These are phyloP conservation scores for Cyclotella sp. DNA, from an alignment of 108 stramenopile genomes.

Conservation along the genomic window DNA sequence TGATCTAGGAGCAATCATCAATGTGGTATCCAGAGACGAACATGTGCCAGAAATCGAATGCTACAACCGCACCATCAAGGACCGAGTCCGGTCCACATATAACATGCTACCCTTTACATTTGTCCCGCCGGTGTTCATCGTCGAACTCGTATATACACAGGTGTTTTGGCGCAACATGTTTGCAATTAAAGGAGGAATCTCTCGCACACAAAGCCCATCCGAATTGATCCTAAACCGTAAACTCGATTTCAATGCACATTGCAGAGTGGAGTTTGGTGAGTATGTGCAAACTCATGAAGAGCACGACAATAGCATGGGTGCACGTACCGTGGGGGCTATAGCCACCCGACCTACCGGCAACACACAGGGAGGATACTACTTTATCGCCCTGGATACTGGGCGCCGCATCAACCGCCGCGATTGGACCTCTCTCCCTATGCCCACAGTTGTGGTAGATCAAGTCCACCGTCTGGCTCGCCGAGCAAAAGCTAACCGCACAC, in stretches of 20 bases:
- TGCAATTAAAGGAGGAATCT: slow-evolving; percentile 17
- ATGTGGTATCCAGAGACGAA: too few relatives aligned
- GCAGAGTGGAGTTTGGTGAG: slow-evolving; percentile 41
- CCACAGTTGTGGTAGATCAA: background rate
- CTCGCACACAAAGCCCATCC: slow-evolving; percentile 25
- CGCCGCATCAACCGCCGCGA: background rate
- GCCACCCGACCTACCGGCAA: background rate
- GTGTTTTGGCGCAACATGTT: slow-evolving; percentile 44
- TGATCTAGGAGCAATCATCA: too few relatives aligned
- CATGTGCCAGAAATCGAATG: too few relatives aligned
- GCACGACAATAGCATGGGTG: background rate
- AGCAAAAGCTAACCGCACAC: background rate
- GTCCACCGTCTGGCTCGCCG: background rate
- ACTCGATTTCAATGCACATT: slow-evolving; percentile 14
- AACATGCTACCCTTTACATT: too few relatives aligned
- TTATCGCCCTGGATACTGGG: background rate
- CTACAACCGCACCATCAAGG: too few relatives aligned
- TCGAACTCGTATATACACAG: too few relatives aligned
- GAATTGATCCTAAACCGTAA: slow-evolving; percentile 23
- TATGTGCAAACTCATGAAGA: slow-evolving; percentile 60
- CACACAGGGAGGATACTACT: background rate
- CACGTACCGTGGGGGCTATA: background rate
- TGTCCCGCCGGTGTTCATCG: too few relatives aligned
- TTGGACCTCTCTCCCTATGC: background rate
- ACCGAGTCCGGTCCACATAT: too few relatives aligned